A percentile compares a stretch with the other conserved stretches of the same genome.
Evolutionary conservation across 2,329 filamentous ascomycete genomes (phyloP).

Genomic region (Berkeleyomyces rouxiae): DNA sequence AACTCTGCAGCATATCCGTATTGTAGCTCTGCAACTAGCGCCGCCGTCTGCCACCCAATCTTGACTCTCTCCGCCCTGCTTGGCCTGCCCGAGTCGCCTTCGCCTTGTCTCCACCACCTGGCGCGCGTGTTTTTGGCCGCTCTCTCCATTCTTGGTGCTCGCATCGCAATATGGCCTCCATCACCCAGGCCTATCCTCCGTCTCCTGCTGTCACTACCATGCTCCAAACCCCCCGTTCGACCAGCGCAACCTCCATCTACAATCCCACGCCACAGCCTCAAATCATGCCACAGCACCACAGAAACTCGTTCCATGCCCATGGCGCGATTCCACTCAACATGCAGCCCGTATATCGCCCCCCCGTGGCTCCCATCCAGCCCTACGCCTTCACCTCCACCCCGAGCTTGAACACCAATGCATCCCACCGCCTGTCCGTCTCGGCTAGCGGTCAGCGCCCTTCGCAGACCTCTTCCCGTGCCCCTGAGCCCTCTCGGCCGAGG

Average conservation of each 20-base stretch:
- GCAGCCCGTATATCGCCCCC: conserved; percentile 10
- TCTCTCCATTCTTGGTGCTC: neutral
- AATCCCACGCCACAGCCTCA: conserved; percentile 36
- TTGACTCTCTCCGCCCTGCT: neutral
- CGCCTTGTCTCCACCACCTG: neutral
- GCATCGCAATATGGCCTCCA: conserved; percentile 49
- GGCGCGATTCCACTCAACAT: conserved; percentile 24
- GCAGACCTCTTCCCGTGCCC: conserved; percentile 14
- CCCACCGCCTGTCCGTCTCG: conserved; percentile 34
- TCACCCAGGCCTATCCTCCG: conserved; percentile 68
- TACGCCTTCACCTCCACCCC: conserved; percentile 64
- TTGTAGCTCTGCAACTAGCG: neutral
- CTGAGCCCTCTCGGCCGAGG: conserved; percentile 18
- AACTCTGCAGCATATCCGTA: neutral
- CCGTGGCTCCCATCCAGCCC: conserved; percentile 46
- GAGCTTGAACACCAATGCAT: conserved; percentile 36
- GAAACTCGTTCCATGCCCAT: conserved; percentile 32
- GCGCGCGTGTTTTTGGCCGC: neutral
- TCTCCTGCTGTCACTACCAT: conserved; percentile 53
- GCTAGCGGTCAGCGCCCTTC: conserved; percentile 22
- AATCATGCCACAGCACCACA: conserved; percentile 28
- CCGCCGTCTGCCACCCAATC: no score
- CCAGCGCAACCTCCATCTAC: conserved; percentile 35
- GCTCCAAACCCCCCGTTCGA: conserved; percentile 56
- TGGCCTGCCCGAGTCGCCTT: neutral